Evolutionary conservation across 2,329 filamentous ascomycete genomes (phyloP), one percentile per base, ranked within the genome.

Genomic region (Exophiala bonariae): DNA sequence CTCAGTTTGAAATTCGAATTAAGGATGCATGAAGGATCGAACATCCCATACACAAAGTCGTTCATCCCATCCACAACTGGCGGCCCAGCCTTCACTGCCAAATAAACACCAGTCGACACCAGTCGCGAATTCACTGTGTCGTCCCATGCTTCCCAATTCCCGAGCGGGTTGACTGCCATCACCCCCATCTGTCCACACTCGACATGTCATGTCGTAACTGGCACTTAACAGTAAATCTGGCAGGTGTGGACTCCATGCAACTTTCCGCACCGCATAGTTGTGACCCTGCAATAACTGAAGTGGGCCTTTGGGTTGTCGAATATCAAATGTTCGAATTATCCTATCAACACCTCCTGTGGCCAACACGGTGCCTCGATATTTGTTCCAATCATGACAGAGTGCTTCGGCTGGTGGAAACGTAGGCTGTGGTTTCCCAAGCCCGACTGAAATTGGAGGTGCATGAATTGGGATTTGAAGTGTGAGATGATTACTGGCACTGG

Each of bases 61-160:
- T 72, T 96, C 90, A 62, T 99, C 93, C 93, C 93, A 99, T 1
- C 89, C 91, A 2, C 87, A 88, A 54, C 88, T 95, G 2, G 93
- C 91, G 58, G 91, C 91, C 93, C 93, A 99, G 4, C 93, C 93
- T 55, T 95, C 91, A 18, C 83, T 86, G 3, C 93, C 93, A 67
- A 99, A 99, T 35, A 99, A 69, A 70, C 93, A 99, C 93, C 95
- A 99, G 66, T 99, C 93, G 1, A 97, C 87, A 6, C 93, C 93
- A 3, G 90, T 96, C 8, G 87, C 90, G 61, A 99, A 99, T 71
- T 99, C 93, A 1, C 92, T 96, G 67, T 99, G 93, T 14, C 83
- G 74, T 47, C 88, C 90, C 91, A 99, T 96, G 31, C 89, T 71
- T 3, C 90, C 91, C 59, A 96, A 72, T 67, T 96, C 85, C 7